A percentile compares a stretch with the other conserved stretches of the same genome.
Conservation (phyloP, 257 asterid species). For the Ehretia macrophylla region DNA sequence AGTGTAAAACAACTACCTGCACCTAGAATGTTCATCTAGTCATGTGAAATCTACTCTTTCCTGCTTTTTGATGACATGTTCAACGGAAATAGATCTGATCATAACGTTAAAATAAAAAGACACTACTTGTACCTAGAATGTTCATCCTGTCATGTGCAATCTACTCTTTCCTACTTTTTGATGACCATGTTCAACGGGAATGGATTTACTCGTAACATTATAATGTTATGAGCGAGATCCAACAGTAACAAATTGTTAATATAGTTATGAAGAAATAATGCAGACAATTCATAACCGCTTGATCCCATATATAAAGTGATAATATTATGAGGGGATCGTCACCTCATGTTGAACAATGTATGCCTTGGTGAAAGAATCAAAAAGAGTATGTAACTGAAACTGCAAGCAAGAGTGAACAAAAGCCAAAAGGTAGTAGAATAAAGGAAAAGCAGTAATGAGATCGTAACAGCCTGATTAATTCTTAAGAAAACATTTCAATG, state of each 20-base stretch:
- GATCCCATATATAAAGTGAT: too few species aligned
- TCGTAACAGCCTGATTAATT: neutral
- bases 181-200: neutral
- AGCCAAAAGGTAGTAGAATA: neutral
- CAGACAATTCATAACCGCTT: too few species aligned
- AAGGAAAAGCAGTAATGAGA: constrained; percentile 1
- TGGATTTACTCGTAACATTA: too few species aligned
- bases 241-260: too few species aligned
- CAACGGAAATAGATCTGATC: too few species aligned
- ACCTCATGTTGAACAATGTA: neutral
- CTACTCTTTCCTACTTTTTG: constrained; percentile 16
- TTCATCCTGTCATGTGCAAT: constrained; percentile 12
- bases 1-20: too few species aligned
- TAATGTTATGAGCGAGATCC: too few species aligned
- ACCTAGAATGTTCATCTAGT: too few species aligned
- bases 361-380: neutral
- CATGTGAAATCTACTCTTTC: too few species aligned
- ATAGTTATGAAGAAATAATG: too few species aligned
- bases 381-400: constrained; percentile 13
- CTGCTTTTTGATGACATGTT: too few species aligned
- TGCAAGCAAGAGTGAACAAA: constrained; percentile 18
- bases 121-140: neutral
- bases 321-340: too few species aligned
- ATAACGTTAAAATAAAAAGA: neutral
- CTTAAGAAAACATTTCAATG: neutral